Percentiles rank a stretch among this genome's conserved stretches.
phyloP scores from a whole-genome alignment of 805 yeast genomes.

The Metschnikowia drakensbergensis region DNA sequence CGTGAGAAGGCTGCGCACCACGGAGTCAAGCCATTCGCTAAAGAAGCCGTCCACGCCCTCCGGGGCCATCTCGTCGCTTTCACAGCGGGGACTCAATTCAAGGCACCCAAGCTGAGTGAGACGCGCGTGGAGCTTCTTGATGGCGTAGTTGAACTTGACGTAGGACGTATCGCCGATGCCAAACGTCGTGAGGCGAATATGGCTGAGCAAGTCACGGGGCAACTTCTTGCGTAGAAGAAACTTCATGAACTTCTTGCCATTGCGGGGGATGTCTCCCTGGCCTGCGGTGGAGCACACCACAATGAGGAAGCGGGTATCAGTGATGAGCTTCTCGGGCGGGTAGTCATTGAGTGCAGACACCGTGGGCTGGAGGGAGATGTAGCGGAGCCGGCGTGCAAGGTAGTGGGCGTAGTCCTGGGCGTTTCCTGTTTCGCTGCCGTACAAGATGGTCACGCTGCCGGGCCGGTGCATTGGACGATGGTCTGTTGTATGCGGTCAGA shows the following conservation, averaged over 20 bases:
- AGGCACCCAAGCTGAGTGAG: slow-evolving; percentile 76
- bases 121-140: slow-evolving; percentile 75
- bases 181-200: slow-evolving; percentile 63
- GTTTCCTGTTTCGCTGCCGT: slow-evolving; percentile 93
- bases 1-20: slow-evolving; percentile 31
- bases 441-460: slow-evolving; percentile 54
- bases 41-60: slow-evolving; percentile 78
- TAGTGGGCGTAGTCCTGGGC: slow-evolving; percentile 78
- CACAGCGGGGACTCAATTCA: slow-evolving; percentile 71
- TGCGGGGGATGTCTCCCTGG: slow-evolving; percentile 88
- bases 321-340: slow-evolving; percentile 50
- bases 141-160: slow-evolving; percentile 85
- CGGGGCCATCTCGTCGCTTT: slow-evolving; percentile 81
- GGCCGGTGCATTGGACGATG: not conserved
- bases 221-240: slow-evolving; percentile 65
- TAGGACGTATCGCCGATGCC: slow-evolving; percentile 95
- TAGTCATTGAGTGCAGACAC: slow-evolving; percentile 58
- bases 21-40: slow-evolving; percentile 62
- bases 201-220: slow-evolving; percentile 54
- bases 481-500: not conserved
- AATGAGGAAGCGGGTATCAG: slow-evolving; percentile 44
- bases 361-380: slow-evolving; percentile 47
- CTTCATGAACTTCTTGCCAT: slow-evolving; percentile 70
- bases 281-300: slow-evolving; percentile 87
- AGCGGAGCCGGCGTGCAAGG: slow-evolving; percentile 52